Evolutionary conservation across 2,329 filamentous ascomycete genomes (phyloP), one percentile per base, ranked within the genome.

Genomic region (Ambrosiella xylebori): DNA sequence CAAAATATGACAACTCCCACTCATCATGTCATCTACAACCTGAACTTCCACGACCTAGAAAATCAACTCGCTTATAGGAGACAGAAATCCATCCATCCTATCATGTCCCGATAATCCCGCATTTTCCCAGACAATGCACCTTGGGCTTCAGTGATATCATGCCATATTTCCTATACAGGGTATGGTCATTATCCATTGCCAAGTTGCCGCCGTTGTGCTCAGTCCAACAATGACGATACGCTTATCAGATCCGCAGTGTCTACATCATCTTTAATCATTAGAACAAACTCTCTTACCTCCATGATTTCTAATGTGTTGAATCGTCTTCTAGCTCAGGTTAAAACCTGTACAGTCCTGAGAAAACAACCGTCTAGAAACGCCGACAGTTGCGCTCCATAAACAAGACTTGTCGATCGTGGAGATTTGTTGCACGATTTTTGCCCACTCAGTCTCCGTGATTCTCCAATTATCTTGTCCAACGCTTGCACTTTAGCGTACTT

Each of bases 91-190:
- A 49, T 35, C 19, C 2, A 27, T 11, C 19, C 19, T 11, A 19
- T 36, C 9, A 2, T 47, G 19, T 8, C 2, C 44, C 47, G 27
- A 51, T 51, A 51, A 35, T 51, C n/a, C 19, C 27, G 47, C 47
- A 51, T 13, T 35, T 35, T 15, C 8, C 13, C 17, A 35, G 7
- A 36, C 15, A 51, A 19, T 35, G 6, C 8, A 36, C 9, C 19
- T 27, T 51, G 47, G 35, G 47, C 47, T 51, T 51, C 47, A 51
- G 47, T 51, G 19, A 51, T 19, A 51, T 51, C 19, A 51, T 51
- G 17, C 13, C 19, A 27, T 51, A 2, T 27, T 36, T 7, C 27
- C 12, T 7, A 8, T 11, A 51, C 4, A 19, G 27, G 47, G 27
- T 19, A 51, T 7, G 19, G 19, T 2, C 3, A 36, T 27, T 13